Conservation (phyloP, 768 basidiomycete genomes). For the Amanita molliuscula region DNA sequence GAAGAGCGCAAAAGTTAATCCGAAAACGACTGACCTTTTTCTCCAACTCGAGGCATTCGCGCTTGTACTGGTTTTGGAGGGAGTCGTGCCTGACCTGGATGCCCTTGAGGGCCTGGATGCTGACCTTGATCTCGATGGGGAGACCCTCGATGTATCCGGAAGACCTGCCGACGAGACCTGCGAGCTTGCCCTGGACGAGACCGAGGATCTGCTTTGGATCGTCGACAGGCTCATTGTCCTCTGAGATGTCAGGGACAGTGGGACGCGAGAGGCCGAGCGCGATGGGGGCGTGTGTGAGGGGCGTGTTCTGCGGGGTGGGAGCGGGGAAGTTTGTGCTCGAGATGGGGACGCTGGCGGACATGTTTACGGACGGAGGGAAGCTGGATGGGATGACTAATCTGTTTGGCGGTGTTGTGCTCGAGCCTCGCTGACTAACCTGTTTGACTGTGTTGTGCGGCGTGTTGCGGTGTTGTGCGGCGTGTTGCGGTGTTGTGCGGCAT, state of each 20-base stretch:
- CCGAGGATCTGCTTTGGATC: conserved; percentile 60
- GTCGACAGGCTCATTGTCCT: conserved; percentile 41
- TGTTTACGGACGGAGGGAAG: conserved; percentile 15
- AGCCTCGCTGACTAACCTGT: no score
- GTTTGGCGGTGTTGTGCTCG: not conserved
- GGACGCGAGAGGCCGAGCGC: conserved; percentile 73
- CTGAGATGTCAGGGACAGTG: conserved; percentile 79
- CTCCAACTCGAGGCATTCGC: conserved; percentile 90
- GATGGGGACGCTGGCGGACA: conserved; percentile 68
- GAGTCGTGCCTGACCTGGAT: conserved; percentile 87
- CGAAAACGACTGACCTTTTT: conserved; percentile 59
- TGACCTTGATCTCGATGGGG: conserved; percentile 70
- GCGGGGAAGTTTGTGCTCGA: conserved; percentile 51
- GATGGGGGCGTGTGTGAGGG: conserved; percentile 74
- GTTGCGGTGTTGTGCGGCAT: not conserved
- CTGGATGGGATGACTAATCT: not conserved
- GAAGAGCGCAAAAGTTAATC: not conserved
- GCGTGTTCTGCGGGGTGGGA: conserved; percentile 94
- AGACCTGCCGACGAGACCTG: conserved; percentile 77
- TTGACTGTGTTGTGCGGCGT: no score
- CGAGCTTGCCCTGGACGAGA: conserved; percentile 84
- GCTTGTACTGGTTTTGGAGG: conserved; percentile 89
- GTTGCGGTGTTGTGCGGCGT: not conserved
- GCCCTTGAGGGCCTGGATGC: conserved; percentile 87
- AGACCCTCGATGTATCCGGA: conserved; percentile 93